Evolutionary conservation across 306 rosid species (phyloP), one percentile per base, ranked within the genome.

Genomic region (Begonia peltatifolia): DNA sequence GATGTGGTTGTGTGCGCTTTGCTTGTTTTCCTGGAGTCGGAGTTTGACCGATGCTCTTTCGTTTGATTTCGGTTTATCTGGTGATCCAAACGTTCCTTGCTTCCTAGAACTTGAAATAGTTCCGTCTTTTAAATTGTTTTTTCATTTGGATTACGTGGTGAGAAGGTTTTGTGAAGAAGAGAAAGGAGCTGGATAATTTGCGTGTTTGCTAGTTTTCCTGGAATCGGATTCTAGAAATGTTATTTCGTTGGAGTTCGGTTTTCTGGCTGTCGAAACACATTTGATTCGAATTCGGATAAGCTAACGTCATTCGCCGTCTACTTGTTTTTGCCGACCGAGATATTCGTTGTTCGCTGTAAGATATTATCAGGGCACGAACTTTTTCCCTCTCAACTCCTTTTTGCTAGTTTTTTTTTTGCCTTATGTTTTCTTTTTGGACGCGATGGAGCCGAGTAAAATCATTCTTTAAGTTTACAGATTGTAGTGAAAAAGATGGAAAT

Each of bases 151-250:
- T 9, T 42, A 46, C 14, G 15, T 1, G 63, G 35, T 59, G 50
- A 18, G 6, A 16, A 11, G 6, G 41, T 14, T 43, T 57, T 51
- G 36, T 15, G 23, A 42, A 13, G 43, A 51, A 59, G 46, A 13
- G 20, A 58, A 41, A 54, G 54, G 17, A 51, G 42, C 54, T 42
- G 3, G 30, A 47, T 11, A 14, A 30, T 51, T 63, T 41, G 49
- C 71, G 65, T 70, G 56, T 18, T 56, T 70, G 56, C 18, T 56
- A 30, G 60, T 50, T 63, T 62, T 66, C 52, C 67, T 22, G 10
- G 51, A 6, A 10, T 10, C 42, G 46, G 18, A 41, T 25, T 16
- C 9, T 14, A 23, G 5, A 60, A 60, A 52, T 52, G 36, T 38
- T 23, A 41, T 50, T 59, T 59, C 22, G 46, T 38, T 59, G 16